Conservation (phyloP, 176 grass and related monocot species). For the Oryza nivara region DNA sequence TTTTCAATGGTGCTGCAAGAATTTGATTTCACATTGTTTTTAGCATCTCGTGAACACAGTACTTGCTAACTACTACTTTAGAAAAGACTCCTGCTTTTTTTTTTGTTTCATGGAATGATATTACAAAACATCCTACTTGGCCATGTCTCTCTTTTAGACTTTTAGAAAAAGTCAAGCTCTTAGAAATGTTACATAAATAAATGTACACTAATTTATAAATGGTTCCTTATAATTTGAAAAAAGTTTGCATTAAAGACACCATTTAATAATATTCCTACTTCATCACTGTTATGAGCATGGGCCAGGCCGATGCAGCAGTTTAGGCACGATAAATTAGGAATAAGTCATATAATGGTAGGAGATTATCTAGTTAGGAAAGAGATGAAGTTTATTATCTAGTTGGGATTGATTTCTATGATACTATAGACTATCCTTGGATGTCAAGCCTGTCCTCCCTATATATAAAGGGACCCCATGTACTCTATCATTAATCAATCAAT, state of each 20-base stretch:
- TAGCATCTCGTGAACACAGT: background rate
- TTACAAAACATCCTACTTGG: background rate
- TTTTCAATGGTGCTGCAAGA: background rate
- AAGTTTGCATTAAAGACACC: background rate
- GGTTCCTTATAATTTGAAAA: background rate
- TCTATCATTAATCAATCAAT: too few species aligned
- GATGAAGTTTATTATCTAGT: too few species aligned
- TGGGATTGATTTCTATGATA: too few species aligned
- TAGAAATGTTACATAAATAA: background rate
- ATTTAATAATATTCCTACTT: slow-evolving; percentile 20
- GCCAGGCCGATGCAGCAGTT: too few species aligned
- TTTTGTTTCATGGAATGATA: slow-evolving; percentile 1
- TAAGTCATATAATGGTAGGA: too few species aligned
- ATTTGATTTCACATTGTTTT: background rate
- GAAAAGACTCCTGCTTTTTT: background rate
- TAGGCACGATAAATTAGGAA: too few species aligned
- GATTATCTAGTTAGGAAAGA: too few species aligned
- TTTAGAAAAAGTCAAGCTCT: background rate
- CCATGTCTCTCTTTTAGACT: background rate
- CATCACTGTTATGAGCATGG: too few species aligned
- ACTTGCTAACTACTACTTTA: background rate
- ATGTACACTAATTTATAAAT: background rate
- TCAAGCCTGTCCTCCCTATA: too few species aligned
- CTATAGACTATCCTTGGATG: too few species aligned
- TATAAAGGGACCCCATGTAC: too few species aligned